These are phyloP conservation scores for Jatropha curcas DNA, from an alignment of 345 rosid genomes.

Conservation along the genomic window DNA sequence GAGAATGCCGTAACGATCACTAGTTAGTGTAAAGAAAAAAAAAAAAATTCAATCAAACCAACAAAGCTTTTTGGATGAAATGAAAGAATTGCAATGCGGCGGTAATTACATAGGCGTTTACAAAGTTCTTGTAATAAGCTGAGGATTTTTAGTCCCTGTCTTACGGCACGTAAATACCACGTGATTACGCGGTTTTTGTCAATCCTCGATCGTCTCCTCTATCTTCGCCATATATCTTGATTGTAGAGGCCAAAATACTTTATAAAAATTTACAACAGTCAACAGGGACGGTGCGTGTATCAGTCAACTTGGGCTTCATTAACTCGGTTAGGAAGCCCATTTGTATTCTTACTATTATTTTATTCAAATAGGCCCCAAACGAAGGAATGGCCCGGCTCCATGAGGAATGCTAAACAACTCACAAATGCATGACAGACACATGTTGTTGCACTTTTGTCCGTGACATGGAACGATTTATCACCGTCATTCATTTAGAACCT, in stretches of 20 bases:
- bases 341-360: too few relatives aligned
- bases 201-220: not conserved
- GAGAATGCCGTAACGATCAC: not conserved
- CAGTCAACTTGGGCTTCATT: not conserved
- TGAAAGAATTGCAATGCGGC: conserved; percentile 6
- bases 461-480: not conserved
- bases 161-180: not conserved
- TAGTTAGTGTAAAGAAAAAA: not conserved
- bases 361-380: not conserved
- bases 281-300: not conserved
- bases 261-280: not conserved
- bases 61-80: not conserved
- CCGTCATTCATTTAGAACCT: too few relatives aligned
- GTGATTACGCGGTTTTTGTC: not conserved
- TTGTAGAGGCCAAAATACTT: not conserved
- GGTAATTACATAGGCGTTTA: conserved; percentile 21
- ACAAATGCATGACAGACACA: not conserved
- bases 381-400: not conserved
- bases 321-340: not conserved
- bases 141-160: not conserved
- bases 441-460: not conserved
- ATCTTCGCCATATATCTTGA: not conserved
- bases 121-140: not conserved
- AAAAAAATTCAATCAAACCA: not conserved
- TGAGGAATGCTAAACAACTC: too few relatives aligned